Base-by-base conservation (phyloP, 2,329 filamentous ascomycete species). In the Xylariaceae sp. region DNA sequence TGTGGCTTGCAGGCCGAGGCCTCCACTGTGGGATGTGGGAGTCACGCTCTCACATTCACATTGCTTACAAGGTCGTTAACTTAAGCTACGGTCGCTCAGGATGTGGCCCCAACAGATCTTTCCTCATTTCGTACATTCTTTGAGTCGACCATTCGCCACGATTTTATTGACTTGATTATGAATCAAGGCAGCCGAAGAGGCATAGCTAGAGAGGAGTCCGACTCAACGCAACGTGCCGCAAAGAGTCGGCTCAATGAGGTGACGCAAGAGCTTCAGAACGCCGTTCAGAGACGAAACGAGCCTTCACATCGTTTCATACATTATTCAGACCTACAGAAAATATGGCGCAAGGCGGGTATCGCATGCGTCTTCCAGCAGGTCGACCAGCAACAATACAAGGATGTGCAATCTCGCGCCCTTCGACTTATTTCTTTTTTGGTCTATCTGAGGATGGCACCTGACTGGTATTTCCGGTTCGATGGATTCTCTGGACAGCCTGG, bases 361-460 rank as follows among this genome's bases (percentile, higher is more conserved):
- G 32, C 6, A 20, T 6, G 5, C 13, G n/a, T 36, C 18, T 36
- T 36, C 13, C 32, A 36, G 32, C 6, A 20, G 13, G 5, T 36
- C 13, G 32, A 13, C 32, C 13, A 13, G n/a, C 32, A 36, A 7
- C 32, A 36, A 20, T 13, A 13, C 32, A 13, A 36, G 13, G 13
- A 6, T 20, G 13, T 36, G 13, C n/a, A 36, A 20, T 6, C 32
- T 7, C 32, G 18, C n/a, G 6, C 6, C 32, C 27, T 48, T 29
- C 20, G 24, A 29, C 21, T 41, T 15, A 18, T 46, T 40, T 40
- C 36, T 16, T 49, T 42, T 53, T 11, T 42, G 8, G 39, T 26
- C 26, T 27, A 42, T 23, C 11, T 42, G 16, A 24, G 23, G 26
- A 24, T 42, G 16, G 23, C 9, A 42, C 23, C 39, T 42, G 39